phyloP scores from a whole-genome alignment of 1,284 basidiomycete species.

The Tilletiaria anomala region DNA sequence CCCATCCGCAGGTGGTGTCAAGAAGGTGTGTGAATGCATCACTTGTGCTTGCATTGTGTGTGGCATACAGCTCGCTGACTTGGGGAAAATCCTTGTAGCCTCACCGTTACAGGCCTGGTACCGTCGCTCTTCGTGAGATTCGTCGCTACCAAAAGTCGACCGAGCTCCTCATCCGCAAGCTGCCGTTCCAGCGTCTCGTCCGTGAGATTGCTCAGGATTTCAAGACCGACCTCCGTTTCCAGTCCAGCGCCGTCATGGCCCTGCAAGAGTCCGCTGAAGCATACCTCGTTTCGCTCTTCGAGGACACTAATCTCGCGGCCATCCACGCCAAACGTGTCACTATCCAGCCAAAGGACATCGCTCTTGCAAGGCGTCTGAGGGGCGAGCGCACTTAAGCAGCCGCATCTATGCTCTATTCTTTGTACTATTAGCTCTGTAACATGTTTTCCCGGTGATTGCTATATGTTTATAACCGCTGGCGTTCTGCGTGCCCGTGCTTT shows the following conservation, averaged over 20 bases:
- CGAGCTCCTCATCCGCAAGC: conserved; percentile 47
- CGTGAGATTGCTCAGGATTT: conserved; percentile 47
- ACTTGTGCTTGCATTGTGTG: too few species aligned
- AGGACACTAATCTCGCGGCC: too few species aligned
- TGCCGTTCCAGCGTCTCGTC: conserved; percentile 45
- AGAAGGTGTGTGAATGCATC: conserved; percentile 52
- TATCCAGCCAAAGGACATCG: too few species aligned
- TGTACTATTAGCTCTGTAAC: too few species aligned
- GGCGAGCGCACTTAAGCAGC: too few species aligned
- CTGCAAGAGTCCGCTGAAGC: conserved; percentile 81
- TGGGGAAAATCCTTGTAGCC: conserved; percentile 44
- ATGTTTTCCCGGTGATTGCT: too few species aligned
- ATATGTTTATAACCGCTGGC: too few species aligned
- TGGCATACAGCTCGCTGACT: too few species aligned
- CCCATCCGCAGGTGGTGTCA: conserved; percentile 65
- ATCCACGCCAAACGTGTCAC: too few species aligned
- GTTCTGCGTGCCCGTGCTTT: too few species aligned
- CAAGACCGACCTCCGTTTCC: conserved; percentile 82
- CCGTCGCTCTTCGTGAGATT: conserved; percentile 93
- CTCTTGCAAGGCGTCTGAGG: too few species aligned
- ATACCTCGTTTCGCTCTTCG: conserved; percentile 77
- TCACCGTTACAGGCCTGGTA: conserved; percentile 90
- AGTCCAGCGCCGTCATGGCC: conserved; percentile 73
- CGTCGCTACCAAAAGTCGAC: conserved; percentile 68
- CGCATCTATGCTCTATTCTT: too few species aligned